Evolutionary conservation across 257 asterid species (phyloP), one percentile per base, ranked within the genome.

Genomic region (Parsonsia alboflavescens): DNA sequence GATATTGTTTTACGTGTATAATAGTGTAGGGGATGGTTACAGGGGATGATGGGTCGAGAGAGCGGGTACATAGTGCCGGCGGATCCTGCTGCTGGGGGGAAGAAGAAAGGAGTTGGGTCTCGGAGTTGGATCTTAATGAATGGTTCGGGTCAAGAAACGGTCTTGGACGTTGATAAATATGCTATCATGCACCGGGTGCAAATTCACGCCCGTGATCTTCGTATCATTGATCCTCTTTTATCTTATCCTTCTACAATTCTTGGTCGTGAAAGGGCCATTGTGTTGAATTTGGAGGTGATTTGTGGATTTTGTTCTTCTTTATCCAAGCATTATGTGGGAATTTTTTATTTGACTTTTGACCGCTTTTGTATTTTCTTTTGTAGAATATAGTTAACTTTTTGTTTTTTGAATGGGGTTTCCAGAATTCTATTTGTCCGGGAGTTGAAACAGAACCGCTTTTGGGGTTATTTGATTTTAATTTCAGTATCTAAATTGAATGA

Each of bases 151-250:
- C 71, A 83, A 7, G 98, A 93, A 64, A 67, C 73, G 10, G 52
- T 86, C 0, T 68, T 93, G 56, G 97, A 91, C 75, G 96, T 87
- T 13, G 96, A 93, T 64, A 93, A 93, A 74, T 91, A 91, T 56
- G 87, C 86, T 36, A 91, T 93, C 87, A 93, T 93, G 97, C 96
- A 89, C 70, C 93, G 97, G 52, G 96, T 88, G 73, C 95, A 89
- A 84, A 91, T 93, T 28, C 96, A 91, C 80, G 96, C 97, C 0
- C 97, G 98, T 39, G 97, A 94, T 85, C 94, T 91, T 66, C 89
- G 97, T 13, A 94, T 91, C 66, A 85, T 91, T 61, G 97, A 94
- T 77, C 98, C 98, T 26, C 84, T 90, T 7, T 73, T 91, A 67
- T 88, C 93, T 2, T 91, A 91, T 63, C 97, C 98, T 41, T 92